Percentiles rank a stretch among this genome's conserved stretches.
Conservation (phyloP, 305 asterid genomes). For the Fraxinus latifolia region DNA sequence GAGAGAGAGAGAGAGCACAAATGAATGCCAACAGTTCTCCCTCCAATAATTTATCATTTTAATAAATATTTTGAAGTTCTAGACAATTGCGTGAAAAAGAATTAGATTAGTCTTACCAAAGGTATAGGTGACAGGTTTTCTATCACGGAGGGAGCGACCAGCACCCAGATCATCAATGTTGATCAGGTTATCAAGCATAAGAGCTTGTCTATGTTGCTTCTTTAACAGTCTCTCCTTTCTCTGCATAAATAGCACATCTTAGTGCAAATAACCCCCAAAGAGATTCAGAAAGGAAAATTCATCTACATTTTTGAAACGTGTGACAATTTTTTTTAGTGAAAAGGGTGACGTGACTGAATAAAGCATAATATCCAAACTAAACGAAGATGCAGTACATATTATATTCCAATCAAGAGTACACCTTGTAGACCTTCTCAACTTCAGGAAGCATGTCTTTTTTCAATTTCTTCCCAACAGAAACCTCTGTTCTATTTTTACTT, state of each 20-base stretch:
- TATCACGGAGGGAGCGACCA: conserved; percentile 97
- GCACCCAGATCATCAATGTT: conserved; percentile 59
- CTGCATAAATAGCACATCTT: conserved; percentile 46
- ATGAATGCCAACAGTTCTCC: not conserved
- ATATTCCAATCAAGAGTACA: conserved; percentile 23
- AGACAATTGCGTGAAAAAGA: not conserved
- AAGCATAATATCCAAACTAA: conserved; percentile 10
- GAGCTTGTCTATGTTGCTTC: conserved; percentile 95
- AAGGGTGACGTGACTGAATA: not conserved
- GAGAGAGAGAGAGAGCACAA: not conserved
- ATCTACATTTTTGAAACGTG: conserved; percentile 1
- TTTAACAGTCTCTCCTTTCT: conserved; percentile 78
- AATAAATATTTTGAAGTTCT: not conserved
- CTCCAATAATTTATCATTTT: not conserved
- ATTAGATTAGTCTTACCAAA: conserved; percentile 51
- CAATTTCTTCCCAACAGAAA: conserved; percentile 83
- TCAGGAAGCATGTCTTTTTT: conserved; percentile 84
- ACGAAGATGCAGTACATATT: conserved; percentile 13
- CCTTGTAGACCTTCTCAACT: conserved; percentile 94
- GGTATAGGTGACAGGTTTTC: conserved; percentile 93
- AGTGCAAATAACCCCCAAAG: conserved; percentile 24
- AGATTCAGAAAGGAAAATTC: not conserved
- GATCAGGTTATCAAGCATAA: conserved; percentile 85
- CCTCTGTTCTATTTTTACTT: conserved; percentile 86
- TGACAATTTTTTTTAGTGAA: conserved; percentile 2